Conservation (phyloP, 208 protist species). For the Trypanosoma platydactyli region DNA sequence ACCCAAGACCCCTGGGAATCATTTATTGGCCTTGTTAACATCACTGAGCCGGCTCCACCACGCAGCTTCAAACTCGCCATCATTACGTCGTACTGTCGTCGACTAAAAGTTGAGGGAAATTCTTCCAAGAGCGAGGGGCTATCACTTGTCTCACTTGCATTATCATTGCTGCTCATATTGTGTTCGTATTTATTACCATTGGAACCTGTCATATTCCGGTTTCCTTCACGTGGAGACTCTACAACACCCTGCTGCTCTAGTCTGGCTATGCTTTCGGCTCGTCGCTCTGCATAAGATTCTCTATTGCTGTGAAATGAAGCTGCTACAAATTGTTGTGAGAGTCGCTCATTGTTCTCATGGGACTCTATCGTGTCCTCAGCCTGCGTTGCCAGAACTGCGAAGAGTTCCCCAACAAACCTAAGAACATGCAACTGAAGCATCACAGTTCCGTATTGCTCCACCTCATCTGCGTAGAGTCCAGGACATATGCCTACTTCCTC, state of each 20-base stretch:
- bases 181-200: not conserved
- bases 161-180: not conserved
- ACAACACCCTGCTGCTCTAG: not conserved
- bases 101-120: slow-evolving; percentile 25
- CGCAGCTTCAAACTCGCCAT: slow-evolving; percentile 25
- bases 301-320: not conserved
- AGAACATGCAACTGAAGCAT: slow-evolving; percentile 75
- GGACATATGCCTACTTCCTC: slow-evolving; percentile 48
- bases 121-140: not conserved
- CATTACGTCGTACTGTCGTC: slow-evolving; percentile 31
- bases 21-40: too few species aligned
- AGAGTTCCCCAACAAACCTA: slow-evolving; percentile 63
- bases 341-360: not conserved
- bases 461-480: slow-evolving; percentile 52
- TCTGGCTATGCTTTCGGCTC: not conserved
- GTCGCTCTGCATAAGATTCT: not conserved
- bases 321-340: not conserved
- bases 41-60: not conserved
- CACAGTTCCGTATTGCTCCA: slow-evolving; percentile 36
- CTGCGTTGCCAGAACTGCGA: slow-evolving; percentile 63
- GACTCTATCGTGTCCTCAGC: slow-evolving; percentile 43
- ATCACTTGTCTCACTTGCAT: not conserved
- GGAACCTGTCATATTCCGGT: not conserved
- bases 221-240: slow-evolving; percentile 1
- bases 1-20: too few species aligned